Evolutionary conservation across 2,329 filamentous ascomycete species (phyloP).

Genomic region (Colletotrichum acutatum): DNA sequence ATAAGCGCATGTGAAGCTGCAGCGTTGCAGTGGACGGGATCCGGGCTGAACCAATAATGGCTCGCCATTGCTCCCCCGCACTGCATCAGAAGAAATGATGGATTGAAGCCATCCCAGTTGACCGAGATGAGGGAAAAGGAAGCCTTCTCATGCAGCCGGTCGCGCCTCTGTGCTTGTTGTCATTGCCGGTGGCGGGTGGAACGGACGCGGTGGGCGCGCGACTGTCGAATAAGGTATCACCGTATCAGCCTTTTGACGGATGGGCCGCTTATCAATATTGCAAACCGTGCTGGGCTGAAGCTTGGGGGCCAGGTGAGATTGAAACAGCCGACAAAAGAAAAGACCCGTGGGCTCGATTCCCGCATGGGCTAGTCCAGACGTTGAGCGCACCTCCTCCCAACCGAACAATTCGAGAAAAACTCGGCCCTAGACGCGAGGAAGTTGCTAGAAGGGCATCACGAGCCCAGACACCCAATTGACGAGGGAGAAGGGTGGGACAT

Average conservation of each 20-base stretch:
- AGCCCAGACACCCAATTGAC: background rate
- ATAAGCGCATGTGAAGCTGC: slow-evolving; percentile 8
- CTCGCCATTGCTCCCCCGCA: slow-evolving; percentile 18
- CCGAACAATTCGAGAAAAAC: slow-evolving; percentile 29
- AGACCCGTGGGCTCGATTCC: slow-evolving; percentile 13
- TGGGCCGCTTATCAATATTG: background rate
- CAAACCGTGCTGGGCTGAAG: background rate
- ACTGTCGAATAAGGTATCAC: background rate
- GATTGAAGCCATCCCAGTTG: background rate
- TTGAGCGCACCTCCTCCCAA: background rate
- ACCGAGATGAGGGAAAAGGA: slow-evolving; percentile 10
- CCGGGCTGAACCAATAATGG: slow-evolving; percentile 16
- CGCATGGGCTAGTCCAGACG: slow-evolving; percentile 3
- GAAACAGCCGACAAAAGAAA: slow-evolving; percentile 27
- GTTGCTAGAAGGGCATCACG: slow-evolving; percentile 10
- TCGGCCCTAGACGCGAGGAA: slow-evolving; percentile 23
- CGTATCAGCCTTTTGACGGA: background rate
- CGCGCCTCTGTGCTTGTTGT: slow-evolving; percentile 10
- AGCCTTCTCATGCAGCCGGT: background rate
- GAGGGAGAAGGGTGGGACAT: background rate
- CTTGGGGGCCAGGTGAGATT: background rate
- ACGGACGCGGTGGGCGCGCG: slow-evolving; percentile 6
- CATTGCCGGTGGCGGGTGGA: background rate
- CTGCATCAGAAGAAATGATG: slow-evolving; percentile 6
- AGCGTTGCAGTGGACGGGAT: slow-evolving; percentile 16